Conservation (phyloP, 1,139 yeast species). For the Pichia sp. region DNA sequence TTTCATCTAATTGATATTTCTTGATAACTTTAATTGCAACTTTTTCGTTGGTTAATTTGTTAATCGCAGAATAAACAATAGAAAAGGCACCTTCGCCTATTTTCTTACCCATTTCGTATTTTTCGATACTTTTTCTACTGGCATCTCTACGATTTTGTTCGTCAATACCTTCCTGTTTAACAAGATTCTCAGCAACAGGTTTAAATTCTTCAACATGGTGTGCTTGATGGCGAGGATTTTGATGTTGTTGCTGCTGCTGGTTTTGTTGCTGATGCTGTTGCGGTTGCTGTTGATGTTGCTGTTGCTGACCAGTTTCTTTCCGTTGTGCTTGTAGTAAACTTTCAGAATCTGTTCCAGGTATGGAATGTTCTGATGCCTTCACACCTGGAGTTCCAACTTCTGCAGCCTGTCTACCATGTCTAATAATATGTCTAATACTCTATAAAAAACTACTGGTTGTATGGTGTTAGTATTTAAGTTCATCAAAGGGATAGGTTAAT, state of each 20-base stretch:
- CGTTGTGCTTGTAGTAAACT: not conserved
- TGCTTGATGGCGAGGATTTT: conserved; percentile 18
- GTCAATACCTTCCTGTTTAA: conserved; percentile 49
- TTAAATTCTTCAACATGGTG: conserved; percentile 37
- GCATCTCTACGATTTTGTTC: conserved; percentile 34
- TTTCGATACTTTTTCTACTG: conserved; percentile 44
- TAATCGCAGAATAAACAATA: conserved; percentile 68
- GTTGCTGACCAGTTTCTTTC: not conserved
- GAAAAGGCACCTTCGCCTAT: conserved; percentile 91
- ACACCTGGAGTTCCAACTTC: not conserved
- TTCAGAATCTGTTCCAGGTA: not conserved
- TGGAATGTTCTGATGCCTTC: not conserved
- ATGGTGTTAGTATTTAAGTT: not conserved
- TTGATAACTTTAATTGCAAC: conserved; percentile 85
- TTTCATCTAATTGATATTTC: conserved; percentile 54
- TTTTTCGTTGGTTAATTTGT: conserved; percentile 37
- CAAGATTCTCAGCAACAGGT: conserved; percentile 52
- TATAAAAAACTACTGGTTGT: not conserved
- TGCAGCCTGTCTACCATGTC: conserved; percentile 74
- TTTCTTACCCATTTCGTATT: conserved; percentile 40
- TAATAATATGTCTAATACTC: conserved; percentile 71
- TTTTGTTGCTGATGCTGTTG: conserved; percentile 11
- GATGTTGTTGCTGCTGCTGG: conserved; percentile 12
- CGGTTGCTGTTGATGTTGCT: not conserved
- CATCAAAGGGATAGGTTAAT: not conserved